Evolutionary conservation across 306 rosid species (phyloP), one percentile per base, ranked within the genome.

Genomic region (Hippophae tibetana): DNA sequence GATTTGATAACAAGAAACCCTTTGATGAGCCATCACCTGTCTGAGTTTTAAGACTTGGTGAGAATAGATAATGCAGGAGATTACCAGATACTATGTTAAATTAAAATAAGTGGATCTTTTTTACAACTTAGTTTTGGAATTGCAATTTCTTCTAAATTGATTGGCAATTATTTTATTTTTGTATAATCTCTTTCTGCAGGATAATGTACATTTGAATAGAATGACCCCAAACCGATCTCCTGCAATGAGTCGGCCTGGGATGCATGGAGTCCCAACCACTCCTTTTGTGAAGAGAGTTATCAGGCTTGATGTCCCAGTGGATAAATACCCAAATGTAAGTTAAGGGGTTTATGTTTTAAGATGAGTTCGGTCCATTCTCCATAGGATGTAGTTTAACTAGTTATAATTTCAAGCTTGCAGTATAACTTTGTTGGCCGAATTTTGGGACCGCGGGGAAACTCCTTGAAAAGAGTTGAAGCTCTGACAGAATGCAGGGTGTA

Each of bases 361-460:
- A 61, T 52, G n/a, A 38, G 26, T 31, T 31, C 38, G 3, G 52
- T 61, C 43, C 52, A 53, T 47, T 74, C 57, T 46, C 53, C 25
- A 5, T 54, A 66, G 69, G 47, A 64, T 58, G 31, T 63, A 54
- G 62, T 61, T 31, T 31, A 31, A 31, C 38, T 31, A 31, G 38
- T 56, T 64, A 68, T 70, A 51, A 65, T 71, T 71, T 64, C 69
- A 67, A 64, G 66, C 75, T 69, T 68, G 67, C 86, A 89, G 97
- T 89, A 79, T 73, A 89, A 89, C 81, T 89, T 89, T 74, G 97
- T 89, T 59, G 97, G 97, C 65, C 92, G 95, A 65, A 86, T 89
- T 78, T 66, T 89, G 71, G 95, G 97, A 47, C 97, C 97, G 10
- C 95, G 95, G 8, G 97, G 97, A 14, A 89, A 89, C 72, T 89